Conservation (phyloP, 1,284 basidiomycete species). For the Microstroma glucosiphilum region DNA sequence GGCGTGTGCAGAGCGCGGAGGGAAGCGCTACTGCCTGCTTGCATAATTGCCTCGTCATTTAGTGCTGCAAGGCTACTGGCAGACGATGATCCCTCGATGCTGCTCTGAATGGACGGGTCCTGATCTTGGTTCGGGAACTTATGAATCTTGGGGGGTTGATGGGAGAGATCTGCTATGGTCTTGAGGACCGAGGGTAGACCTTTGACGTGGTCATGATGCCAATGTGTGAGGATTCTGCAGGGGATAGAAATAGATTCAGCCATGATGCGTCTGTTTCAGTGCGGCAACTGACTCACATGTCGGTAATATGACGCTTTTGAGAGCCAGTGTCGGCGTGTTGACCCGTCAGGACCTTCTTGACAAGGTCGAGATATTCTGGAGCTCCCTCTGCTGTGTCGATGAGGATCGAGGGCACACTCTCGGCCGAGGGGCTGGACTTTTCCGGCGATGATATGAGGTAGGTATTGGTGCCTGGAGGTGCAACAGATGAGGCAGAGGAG, state of each 20-base stretch:
- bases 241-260: slow-evolving; percentile 54
- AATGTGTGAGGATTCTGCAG: slow-evolving; percentile 86
- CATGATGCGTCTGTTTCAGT: neutral
- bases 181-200: slow-evolving; percentile 69
- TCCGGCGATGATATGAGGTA: slow-evolving; percentile 65
- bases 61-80: neutral
- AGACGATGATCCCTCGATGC: neutral
- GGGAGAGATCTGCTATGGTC: slow-evolving; percentile 57
- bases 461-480: slow-evolving; percentile 70
- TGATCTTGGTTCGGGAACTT: slow-evolving; percentile 48
- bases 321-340: slow-evolving; percentile 14
- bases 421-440: slow-evolving; percentile 17
- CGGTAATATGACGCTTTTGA: slow-evolving; percentile 19
- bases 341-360: slow-evolving; percentile 59
- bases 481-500: slow-evolving; percentile 29
- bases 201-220: slow-evolving; percentile 77
- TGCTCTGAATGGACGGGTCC: slow-evolving; percentile 3
- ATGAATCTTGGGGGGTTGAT: slow-evolving; percentile 53
- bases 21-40: slow-evolving; percentile 8
- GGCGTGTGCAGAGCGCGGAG: slow-evolving; percentile 71
- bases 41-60: neutral
- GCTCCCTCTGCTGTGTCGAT: slow-evolving; percentile 81
- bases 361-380: slow-evolving; percentile 63
- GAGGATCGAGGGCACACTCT: slow-evolving; percentile 60
- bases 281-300: slow-evolving; percentile 32